Evolutionary conservation across 192 early-diverging fungal species (phyloP).

Genomic region (Backusella luteola): DNA sequence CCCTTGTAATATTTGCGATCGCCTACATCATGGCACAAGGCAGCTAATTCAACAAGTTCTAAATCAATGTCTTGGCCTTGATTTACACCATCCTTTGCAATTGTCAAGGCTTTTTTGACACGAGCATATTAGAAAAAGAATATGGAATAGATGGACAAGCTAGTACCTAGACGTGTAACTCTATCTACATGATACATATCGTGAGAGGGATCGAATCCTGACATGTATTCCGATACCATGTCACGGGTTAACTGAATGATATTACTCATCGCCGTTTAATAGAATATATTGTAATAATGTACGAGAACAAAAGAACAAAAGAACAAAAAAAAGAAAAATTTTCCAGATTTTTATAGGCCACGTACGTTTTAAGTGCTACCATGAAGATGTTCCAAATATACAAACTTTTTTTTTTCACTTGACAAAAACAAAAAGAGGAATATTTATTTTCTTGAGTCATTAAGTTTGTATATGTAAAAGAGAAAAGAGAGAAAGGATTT

Average conservation of each 20-base stretch:
- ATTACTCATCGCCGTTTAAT: not conserved
- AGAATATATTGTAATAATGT: not conserved
- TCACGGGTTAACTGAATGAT: conserved; percentile 38
- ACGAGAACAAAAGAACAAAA: conserved; percentile 1
- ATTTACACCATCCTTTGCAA: conserved; percentile 39
- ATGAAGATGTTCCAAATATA: not conserved
- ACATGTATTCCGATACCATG: conserved; percentile 65
- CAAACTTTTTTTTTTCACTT: not conserved
- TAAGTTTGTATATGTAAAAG: not conserved
- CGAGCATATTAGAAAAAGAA: not conserved
- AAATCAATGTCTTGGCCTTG: conserved; percentile 41
- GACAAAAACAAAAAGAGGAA: not conserved
- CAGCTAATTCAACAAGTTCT: conserved; percentile 62
- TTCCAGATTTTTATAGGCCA: not conserved
- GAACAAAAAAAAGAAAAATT: conserved; percentile 4
- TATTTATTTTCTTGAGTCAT: not conserved
- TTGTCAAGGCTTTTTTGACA: conserved; percentile 33
- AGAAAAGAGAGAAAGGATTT: not conserved
- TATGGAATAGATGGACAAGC: not conserved
- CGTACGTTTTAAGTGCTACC: not conserved
- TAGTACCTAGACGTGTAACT: conserved; percentile 56
- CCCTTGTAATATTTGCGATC: conserved; percentile 65
- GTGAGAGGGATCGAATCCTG: conserved; percentile 65
- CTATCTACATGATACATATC: conserved; percentile 69
- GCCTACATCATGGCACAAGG: conserved; percentile 67